phyloP scores from a whole-genome alignment of 371 early-diverging fungal species.

The Lichtheimia ramosa region DNA sequence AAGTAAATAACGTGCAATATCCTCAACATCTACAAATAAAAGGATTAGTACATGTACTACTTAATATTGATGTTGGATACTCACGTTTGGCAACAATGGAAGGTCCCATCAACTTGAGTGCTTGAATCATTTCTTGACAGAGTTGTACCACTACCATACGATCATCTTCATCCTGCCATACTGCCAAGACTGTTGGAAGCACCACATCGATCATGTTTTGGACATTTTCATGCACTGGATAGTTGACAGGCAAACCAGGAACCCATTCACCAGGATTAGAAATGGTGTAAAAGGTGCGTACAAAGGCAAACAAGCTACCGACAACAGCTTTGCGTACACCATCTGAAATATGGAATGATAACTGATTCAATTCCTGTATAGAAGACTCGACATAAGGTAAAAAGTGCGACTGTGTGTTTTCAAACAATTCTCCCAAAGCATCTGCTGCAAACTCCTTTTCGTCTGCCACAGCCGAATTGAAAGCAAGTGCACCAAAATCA shows the following conservation, averaged over 20 bases:
- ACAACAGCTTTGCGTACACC: conserved; percentile 82
- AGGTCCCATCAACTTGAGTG: conserved; percentile 79
- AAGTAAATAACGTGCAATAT: conserved; percentile 59
- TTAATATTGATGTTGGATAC: conserved; percentile 9
- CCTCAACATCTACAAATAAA: conserved; percentile 44
- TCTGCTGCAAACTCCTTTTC: conserved; percentile 92
- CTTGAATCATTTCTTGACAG: conserved; percentile 69
- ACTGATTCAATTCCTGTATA: conserved; percentile 60
- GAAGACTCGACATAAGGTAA: conserved; percentile 82
- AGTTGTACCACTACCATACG: conserved; percentile 78
- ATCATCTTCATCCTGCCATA: conserved; percentile 85
- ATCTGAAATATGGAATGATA: conserved; percentile 75
- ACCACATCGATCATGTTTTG: conserved; percentile 64
- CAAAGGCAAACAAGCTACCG: conserved; percentile 71
- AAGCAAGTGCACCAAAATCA: conserved; percentile 56
- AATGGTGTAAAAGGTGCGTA: conserved; percentile 74
- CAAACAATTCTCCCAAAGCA: conserved; percentile 84
- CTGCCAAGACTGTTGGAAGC: conserved; percentile 66
- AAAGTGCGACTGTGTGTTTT: conserved; percentile 71
- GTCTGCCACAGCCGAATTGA: conserved; percentile 83
- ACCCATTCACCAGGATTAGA: conserved; percentile 67
- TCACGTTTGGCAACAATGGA: conserved; percentile 68
- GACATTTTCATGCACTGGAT: conserved; percentile 78
- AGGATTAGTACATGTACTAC: no score
- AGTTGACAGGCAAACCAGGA: conserved; percentile 67